Base-by-base conservation (phyloP, 2,329 filamentous ascomycete species). In the Kalmusia sp. region DNA sequence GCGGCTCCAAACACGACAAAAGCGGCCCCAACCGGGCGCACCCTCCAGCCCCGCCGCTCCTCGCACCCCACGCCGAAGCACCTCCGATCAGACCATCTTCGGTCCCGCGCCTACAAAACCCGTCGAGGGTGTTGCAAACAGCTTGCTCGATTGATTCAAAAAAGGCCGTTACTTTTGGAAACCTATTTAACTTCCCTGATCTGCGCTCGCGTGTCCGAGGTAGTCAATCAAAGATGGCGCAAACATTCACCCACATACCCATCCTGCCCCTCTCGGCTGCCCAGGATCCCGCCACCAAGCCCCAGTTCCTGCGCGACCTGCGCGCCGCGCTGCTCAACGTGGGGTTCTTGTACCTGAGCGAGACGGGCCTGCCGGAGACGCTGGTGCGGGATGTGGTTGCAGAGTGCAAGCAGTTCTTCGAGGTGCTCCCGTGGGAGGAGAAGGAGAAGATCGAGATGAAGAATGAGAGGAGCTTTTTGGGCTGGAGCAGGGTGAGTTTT, bases 281-380 rank as follows among this genome's bases (percentile, higher is more conserved):
- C 33, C 78, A 80, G 58, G 76, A 86, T 61, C 80, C 84, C 15
- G 87, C 78, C 4, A 92, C 89, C 0, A 96, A 95, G 75, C 83
- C 89, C 2, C 77, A 77, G 27, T 95, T 96, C 65, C 82, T 96
- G 0, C 74, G 78, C 1, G 80, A 90, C 49, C 81, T 96, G 27
- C 88, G 89, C 14, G 80, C 89, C 73, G 90, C 91, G 0, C 77
- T 96, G 27, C 84, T 96, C 65, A 89, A 93, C 70, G 90, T 96
- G n/a, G 92, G 92, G 1, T 96, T 96, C 67, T 74, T 96, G 19
- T 96, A 96, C 68, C 83, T 96, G 56, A 88, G 87, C 68, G 92
- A 96, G 67, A 87, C 90, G 19, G 71, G 71, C 6, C 38, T 72
- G 45, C 80, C 88, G 4, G 82, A 87, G 14, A 78, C 83, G 33